phyloP scores from a whole-genome alignment of 306 rosid species.

The Gynostemma pentaphyllum region DNA sequence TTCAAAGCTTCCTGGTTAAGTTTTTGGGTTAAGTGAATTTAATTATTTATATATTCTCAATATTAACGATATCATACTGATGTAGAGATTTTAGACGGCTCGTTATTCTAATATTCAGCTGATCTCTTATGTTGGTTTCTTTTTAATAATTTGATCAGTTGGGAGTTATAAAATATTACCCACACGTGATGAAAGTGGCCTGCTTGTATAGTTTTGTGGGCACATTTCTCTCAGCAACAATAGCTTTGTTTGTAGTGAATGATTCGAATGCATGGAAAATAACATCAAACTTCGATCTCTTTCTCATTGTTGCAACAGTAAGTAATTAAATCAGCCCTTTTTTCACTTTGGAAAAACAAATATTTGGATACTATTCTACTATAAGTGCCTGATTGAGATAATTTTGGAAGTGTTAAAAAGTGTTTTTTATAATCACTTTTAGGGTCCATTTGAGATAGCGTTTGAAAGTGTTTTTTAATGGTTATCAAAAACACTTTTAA shows the following conservation, averaged over 20 bases:
- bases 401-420: no score
- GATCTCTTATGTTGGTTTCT: background rate
- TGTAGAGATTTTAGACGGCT: no score
- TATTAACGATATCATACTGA: no score
- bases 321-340: background rate
- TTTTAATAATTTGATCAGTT: constrained; percentile 12
- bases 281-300: constrained; percentile 21
- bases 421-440: no score
- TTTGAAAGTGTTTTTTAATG: no score
- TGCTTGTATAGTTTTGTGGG: constrained; percentile 29
- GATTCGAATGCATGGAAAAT: constrained; percentile 21
- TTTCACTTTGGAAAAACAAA: background rate
- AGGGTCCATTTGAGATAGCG: no score
- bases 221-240: constrained; percentile 20
- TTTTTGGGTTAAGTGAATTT: no score
- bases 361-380: background rate
- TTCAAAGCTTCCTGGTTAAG: no score
- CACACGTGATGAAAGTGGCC: constrained; percentile 34
- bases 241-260: constrained; percentile 16
- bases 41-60: no score
- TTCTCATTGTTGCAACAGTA: constrained; percentile 31
- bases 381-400: no score
- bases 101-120: no score
- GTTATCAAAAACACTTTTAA: no score
- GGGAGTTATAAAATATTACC: constrained; percentile 31